Conservation (phyloP, 192 early-diverging fungal species). For the Gigaspora rosea region DNA sequence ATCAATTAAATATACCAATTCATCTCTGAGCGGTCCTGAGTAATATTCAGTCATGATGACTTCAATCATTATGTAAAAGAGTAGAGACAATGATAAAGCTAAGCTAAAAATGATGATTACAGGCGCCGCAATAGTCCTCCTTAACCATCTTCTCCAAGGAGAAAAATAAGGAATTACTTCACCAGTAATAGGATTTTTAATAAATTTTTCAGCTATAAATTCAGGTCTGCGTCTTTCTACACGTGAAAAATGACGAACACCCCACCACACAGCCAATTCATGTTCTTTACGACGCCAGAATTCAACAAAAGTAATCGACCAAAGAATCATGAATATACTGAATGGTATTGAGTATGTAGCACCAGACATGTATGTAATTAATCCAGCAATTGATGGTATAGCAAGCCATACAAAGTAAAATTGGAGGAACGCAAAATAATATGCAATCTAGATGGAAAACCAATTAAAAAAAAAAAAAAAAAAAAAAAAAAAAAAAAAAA, state of each 20-base stretch:
- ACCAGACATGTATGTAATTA: slow-evolving; percentile 54
- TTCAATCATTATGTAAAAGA: slow-evolving; percentile 73
- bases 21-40: slow-evolving; percentile 68
- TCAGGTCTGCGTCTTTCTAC: slow-evolving; percentile 64
- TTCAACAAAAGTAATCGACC: slow-evolving; percentile 73
- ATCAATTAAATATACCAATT: slow-evolving; percentile 39
- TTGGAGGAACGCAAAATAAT: slow-evolving; percentile 94
- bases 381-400: slow-evolving; percentile 66
- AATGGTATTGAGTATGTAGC: slow-evolving; percentile 66
- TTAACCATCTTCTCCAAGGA: slow-evolving; percentile 66
- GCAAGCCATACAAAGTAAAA: slow-evolving; percentile 81
- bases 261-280: slow-evolving; percentile 78
- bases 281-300: slow-evolving; percentile 80
- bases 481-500: neutral
- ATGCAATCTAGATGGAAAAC: slow-evolving; percentile 58
- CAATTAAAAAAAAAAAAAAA: neutral
- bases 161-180: slow-evolving; percentile 75
- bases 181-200: slow-evolving; percentile 69
- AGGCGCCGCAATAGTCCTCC: slow-evolving; percentile 58
- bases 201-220: slow-evolving; percentile 65
- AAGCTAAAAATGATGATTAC: slow-evolving; percentile 62
- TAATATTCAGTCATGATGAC: slow-evolving; percentile 82
- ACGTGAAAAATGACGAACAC: slow-evolving; percentile 59
- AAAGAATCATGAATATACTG: slow-evolving; percentile 64
- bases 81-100: slow-evolving; percentile 60